Conservation (phyloP, 805 yeast genomes). For the Yamadazyma olivae region DNA sequence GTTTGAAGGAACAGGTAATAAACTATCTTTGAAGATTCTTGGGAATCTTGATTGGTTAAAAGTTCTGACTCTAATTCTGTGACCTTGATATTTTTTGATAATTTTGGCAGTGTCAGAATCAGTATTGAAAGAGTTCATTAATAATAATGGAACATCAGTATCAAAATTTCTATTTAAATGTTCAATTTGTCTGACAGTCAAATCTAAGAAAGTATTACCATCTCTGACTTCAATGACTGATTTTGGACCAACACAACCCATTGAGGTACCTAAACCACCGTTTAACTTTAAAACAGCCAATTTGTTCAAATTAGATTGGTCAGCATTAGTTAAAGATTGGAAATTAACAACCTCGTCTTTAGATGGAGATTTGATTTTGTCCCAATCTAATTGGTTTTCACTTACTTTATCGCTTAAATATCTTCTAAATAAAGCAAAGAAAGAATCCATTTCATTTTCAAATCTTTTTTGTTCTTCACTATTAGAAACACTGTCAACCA, state of each 20-base stretch:
- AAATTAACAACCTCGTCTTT: conserved; percentile 88
- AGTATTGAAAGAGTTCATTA: conserved; percentile 98
- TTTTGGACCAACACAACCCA: conserved; percentile 99
- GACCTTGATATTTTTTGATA: conserved; percentile 95
- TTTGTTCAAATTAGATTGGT: conserved; percentile 58
- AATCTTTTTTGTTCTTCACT: conserved; percentile 51
- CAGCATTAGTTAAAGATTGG: conserved; percentile 42
- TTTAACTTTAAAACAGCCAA: conserved; percentile 94
- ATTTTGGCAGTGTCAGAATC: conserved; percentile 92
- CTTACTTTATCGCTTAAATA: conserved; percentile 86
- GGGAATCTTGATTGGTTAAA: conserved; percentile 99
- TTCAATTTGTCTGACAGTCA: conserved; percentile 95
- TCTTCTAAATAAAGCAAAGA: conserved; percentile 90
- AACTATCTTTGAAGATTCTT: conserved; percentile 91
- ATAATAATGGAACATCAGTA: conserved; percentile 90
- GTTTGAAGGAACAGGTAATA: conserved; percentile 86
- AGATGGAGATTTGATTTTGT: conserved; percentile 87
- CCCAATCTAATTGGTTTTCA: conserved; percentile 88
- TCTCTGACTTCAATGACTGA: conserved; percentile 98
- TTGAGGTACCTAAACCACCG: conserved; percentile 98
- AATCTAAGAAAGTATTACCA: conserved; percentile 94
- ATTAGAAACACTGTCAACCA: conserved; percentile 77
- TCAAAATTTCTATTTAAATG: conserved; percentile 86
- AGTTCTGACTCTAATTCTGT: conserved; percentile 89
- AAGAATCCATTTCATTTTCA: conserved; percentile 91